A percentile compares a stretch with the other conserved stretches of the same genome.
These are phyloP conservation scores for Pseudogymnoascus sp. DNA, from an alignment of 2,329 filamentous ascomycete genomes.

Conservation along the genomic window DNA sequence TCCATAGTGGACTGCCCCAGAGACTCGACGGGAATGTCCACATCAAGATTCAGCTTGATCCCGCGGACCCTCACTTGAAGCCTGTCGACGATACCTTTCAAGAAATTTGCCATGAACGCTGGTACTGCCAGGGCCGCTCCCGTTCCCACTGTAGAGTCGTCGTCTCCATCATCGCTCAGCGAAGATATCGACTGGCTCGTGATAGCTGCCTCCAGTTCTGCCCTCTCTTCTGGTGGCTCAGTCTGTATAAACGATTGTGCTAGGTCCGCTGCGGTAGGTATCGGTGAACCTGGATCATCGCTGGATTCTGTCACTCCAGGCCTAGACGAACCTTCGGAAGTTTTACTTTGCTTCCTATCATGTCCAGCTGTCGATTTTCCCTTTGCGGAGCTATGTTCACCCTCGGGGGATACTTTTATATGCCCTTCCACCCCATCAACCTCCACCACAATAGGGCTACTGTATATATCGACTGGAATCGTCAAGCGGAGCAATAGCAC, in stretches of 20 bases:
- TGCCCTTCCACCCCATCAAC: slow-evolving; percentile 73
- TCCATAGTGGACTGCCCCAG: slow-evolving; percentile 35
- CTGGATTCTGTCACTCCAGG: not conserved
- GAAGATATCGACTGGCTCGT: slow-evolving; percentile 54
- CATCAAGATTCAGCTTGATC: slow-evolving; percentile 59
- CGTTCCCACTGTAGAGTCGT: slow-evolving; percentile 56
- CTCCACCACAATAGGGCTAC: slow-evolving; percentile 73
- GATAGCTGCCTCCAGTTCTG: slow-evolving; percentile 61
- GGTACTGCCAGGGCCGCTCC: slow-evolving; percentile 64
- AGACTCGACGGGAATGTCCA: slow-evolving; percentile 45
- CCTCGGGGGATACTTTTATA: slow-evolving; percentile 42
- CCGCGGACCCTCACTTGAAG: slow-evolving; percentile 58
- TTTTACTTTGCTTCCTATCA: slow-evolving; percentile 24
- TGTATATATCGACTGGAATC: slow-evolving; percentile 81
- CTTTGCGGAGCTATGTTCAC: slow-evolving; percentile 17
- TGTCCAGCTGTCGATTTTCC: slow-evolving; percentile 31
- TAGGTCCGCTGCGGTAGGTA: slow-evolving; percentile 65
- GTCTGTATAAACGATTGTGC: slow-evolving; percentile 72
- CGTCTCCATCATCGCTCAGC: slow-evolving; percentile 56
- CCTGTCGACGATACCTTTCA: slow-evolving; percentile 68
- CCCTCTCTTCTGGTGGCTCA: slow-evolving; percentile 57
- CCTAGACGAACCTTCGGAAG: not conserved
- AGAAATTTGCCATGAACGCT: slow-evolving; percentile 60
- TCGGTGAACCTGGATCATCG: slow-evolving; percentile 29
- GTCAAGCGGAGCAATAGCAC: slow-evolving; percentile 71